Evolutionary conservation across 2,329 filamentous ascomycete genomes (phyloP).

Genomic region (Cladosporium sp.): DNA sequence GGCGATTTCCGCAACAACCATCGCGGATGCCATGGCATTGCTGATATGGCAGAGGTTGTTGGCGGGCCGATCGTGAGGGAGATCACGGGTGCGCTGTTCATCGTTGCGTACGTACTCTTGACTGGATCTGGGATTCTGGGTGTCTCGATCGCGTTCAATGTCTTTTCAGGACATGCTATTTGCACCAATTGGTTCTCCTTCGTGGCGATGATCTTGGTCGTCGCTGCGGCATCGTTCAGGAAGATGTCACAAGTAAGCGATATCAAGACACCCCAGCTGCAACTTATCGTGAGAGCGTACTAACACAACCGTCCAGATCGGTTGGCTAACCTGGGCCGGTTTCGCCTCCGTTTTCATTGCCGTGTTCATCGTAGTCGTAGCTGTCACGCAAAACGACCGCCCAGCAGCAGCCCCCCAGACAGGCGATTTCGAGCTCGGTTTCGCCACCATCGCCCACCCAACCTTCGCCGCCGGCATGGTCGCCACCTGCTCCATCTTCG

Average conservation of each 20-base stretch:
- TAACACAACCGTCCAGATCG: conserved; percentile 54
- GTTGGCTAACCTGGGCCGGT: conserved; percentile 63
- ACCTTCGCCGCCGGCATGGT: conserved; percentile 61
- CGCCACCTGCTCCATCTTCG: conserved; percentile 60
- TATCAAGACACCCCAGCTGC: too few relatives aligned
- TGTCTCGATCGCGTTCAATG: conserved; percentile 60
- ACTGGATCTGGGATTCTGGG: conserved; percentile 60
- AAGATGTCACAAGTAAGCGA: conserved; percentile 17
- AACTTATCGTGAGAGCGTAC: neutral
- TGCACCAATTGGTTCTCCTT: conserved; percentile 57
- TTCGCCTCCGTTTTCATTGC: conserved; percentile 60
- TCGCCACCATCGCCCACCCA: conserved; percentile 56
- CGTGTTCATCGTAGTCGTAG: conserved; percentile 45
- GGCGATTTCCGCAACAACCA: conserved; percentile 55
- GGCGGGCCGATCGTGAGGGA: conserved; percentile 56
- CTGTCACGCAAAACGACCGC: conserved; percentile 57
- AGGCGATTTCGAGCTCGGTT: conserved; percentile 61
- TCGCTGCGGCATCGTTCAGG: conserved; percentile 13
- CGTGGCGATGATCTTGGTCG: conserved; percentile 16
- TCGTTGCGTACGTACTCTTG: conserved; percentile 59
- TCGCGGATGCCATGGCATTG: conserved; percentile 54
- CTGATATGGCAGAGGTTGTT: conserved; percentile 60
- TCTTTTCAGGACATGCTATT: conserved; percentile 57
- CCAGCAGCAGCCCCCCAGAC: conserved; percentile 62
- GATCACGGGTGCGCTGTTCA: conserved; percentile 56